A percentile compares a stretch with the other conserved stretches of the same genome.
Evolutionary conservation across 129 eudicot genomes (phyloP).

Genomic region (Scalesia atractyloides): DNA sequence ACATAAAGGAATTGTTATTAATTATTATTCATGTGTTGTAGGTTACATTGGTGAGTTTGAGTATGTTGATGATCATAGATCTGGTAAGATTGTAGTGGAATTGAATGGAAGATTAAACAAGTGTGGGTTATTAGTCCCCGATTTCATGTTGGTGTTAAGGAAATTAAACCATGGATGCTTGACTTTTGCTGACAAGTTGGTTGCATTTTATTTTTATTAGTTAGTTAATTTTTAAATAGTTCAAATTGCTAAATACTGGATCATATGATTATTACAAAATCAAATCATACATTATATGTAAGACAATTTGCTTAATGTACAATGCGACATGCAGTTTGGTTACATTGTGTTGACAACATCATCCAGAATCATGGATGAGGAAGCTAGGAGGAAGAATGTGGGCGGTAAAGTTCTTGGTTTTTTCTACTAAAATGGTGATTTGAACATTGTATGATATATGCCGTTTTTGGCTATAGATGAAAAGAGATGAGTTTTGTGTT

Average conservation of each 20-base stretch:
- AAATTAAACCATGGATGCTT: constrained; percentile 69
- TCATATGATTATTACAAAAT: too few relatives aligned
- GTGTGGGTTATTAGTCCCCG: constrained; percentile 87
- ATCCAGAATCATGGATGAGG: constrained; percentile 73
- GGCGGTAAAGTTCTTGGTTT: constrained; percentile 74
- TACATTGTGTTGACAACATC: constrained; percentile 68
- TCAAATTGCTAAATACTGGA: too few relatives aligned
- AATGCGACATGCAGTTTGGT: constrained; percentile 54
- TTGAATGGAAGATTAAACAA: constrained; percentile 73
- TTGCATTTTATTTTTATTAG: too few relatives aligned
- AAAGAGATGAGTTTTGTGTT: too few relatives aligned
- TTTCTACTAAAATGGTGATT: constrained; percentile 40
- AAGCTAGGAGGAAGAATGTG: constrained; percentile 69
- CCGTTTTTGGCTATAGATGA: too few relatives aligned
- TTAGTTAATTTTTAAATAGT: too few relatives aligned
- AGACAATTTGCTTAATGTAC: too few relatives aligned
- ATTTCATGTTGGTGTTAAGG: constrained; percentile 71
- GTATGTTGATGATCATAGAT: constrained; percentile 74
- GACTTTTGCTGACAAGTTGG: constrained; percentile 71
- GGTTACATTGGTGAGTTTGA: constrained; percentile 80
- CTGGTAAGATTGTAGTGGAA: constrained; percentile 79
- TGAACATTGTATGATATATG: too few relatives aligned
- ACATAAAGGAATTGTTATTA: background rate
- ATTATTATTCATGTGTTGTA: background rate
- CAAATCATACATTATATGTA: too few relatives aligned